Percentiles rank a stretch among this genome's conserved stretches.
Evolutionary conservation across 495 filamentous ascomycete species (phyloP).

Genomic region (Aspergillus incahuasiensis): DNA sequence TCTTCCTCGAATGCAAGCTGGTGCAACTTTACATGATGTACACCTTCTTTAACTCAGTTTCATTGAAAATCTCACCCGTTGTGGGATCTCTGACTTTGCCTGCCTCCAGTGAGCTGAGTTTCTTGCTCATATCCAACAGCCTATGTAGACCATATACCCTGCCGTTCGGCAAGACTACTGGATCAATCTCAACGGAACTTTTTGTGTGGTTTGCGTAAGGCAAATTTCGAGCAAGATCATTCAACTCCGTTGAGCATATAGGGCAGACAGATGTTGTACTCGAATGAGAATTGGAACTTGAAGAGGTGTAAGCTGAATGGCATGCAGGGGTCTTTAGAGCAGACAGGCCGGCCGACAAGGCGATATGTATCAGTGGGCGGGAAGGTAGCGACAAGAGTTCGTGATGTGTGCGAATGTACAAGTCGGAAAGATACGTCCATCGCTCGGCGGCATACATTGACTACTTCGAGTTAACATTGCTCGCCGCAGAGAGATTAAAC

Average conservation of each 20-base stretch:
- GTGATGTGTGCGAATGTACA: slow-evolving; percentile 84
- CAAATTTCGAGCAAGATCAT: slow-evolving; percentile 79
- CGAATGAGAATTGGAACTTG: slow-evolving; percentile 55
- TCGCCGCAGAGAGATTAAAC: background rate
- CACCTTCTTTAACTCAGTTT: slow-evolving; percentile 72
- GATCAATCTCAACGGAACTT: slow-evolving; percentile 82
- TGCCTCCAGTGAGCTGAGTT: slow-evolving; percentile 43
- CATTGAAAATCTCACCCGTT: slow-evolving; percentile 61
- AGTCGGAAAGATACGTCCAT: slow-evolving; percentile 71
- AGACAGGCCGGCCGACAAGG: slow-evolving; percentile 84
- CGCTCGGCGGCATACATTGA: slow-evolving; percentile 66
- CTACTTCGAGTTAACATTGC: slow-evolving; percentile 31
- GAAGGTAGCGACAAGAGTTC: slow-evolving; percentile 77
- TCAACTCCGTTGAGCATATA: slow-evolving; percentile 91
- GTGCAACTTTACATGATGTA: slow-evolving; percentile 82
- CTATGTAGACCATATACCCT: slow-evolving; percentile 76
- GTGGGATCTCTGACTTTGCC: slow-evolving; percentile 78
- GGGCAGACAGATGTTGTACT: slow-evolving; percentile 71
- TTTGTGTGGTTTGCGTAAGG: slow-evolving; percentile 94
- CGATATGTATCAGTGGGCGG: slow-evolving; percentile 83
- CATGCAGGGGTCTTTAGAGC: slow-evolving; percentile 95
- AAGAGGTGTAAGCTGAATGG: slow-evolving; percentile 63
- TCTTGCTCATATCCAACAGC: slow-evolving; percentile 70
- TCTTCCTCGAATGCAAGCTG: too few species aligned
- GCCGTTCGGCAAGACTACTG: slow-evolving; percentile 81